phyloP scores from a whole-genome alignment of 2,329 filamentous ascomycete species.

The Cladosporium halotolerans region DNA sequence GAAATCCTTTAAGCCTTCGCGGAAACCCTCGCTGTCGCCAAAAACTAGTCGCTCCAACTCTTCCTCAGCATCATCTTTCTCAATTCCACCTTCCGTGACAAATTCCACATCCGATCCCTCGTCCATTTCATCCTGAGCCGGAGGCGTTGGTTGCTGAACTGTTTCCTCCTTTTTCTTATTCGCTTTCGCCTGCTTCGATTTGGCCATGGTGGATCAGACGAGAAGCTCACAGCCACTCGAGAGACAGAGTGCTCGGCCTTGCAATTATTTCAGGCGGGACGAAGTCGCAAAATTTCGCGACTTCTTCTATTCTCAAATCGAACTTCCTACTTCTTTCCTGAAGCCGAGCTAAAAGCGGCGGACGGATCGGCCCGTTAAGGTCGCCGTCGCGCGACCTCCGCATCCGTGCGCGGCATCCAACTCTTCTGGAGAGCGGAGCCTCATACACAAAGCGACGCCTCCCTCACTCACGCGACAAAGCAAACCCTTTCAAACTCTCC shows the following conservation, averaged over 20 bases:
- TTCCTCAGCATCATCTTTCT: constrained; percentile 27
- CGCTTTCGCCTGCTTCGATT: constrained; percentile 9
- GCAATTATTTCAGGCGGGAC: too few relatives aligned
- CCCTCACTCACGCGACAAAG: not conserved
- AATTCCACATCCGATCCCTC: constrained; percentile 27
- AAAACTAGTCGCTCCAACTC: constrained; percentile 71
- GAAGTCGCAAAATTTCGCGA: not conserved
- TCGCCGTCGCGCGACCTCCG: too few relatives aligned
- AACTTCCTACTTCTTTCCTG: not conserved
- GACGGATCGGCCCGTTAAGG: too few relatives aligned
- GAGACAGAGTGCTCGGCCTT: too few relatives aligned
- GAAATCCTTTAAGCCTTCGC: constrained; percentile 61
- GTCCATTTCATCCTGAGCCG: constrained; percentile 10
- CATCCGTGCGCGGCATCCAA: too few relatives aligned
- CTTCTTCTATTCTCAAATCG: not conserved
- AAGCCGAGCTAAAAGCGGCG: too few relatives aligned
- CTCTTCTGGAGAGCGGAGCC: not conserved
- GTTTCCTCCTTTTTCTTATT: constrained; percentile 1
- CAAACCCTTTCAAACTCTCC: not conserved
- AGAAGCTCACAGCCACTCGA: not conserved
- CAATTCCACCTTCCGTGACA: constrained; percentile 21
- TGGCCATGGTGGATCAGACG: not conserved
- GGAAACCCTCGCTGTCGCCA: constrained; percentile 78
- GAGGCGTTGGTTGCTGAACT: constrained; percentile 8
- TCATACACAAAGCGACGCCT: not conserved